A percentile compares a stretch with the other conserved stretches of the same genome.
These are phyloP conservation scores for Apophysomyces trapeziformis DNA, from an alignment of 371 early-diverging fungal species.

Conservation along the genomic window DNA sequence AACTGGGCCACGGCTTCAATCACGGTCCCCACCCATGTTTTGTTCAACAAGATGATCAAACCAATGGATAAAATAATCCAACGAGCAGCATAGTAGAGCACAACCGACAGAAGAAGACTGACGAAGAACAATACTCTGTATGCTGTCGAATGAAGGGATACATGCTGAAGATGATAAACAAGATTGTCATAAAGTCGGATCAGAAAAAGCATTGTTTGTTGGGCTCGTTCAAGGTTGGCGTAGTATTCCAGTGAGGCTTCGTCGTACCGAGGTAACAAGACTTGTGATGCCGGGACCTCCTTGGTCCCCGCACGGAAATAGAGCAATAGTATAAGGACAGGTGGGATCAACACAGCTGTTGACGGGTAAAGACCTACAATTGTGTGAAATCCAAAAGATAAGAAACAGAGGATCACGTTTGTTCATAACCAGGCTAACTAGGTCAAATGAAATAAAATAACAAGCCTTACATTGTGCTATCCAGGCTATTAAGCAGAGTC, in stretches of 20 bases:
- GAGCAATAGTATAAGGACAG: conserved; percentile 22
- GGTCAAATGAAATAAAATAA: no score
- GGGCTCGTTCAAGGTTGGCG: conserved; percentile 39
- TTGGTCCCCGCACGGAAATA: conserved; percentile 28
- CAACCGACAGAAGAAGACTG: conserved; percentile 1
- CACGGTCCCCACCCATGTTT: conserved; percentile 24
- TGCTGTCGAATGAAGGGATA: conserved; percentile 20
- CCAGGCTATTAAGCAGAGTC: conserved; percentile 9
- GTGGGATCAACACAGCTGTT: conserved; percentile 28
- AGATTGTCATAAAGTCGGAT: conserved; percentile 47
- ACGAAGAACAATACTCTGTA: conserved; percentile 23
- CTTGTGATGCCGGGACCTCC: conserved; percentile 27
- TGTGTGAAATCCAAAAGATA: neutral
- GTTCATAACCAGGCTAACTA: no score
- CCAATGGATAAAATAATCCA: conserved; percentile 23
- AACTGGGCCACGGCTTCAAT: conserved; percentile 12
- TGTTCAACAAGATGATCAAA: conserved; percentile 22
- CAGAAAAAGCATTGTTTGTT: conserved; percentile 36
- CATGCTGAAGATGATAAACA: conserved; percentile 38
- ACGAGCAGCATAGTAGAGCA: conserved; percentile 15
- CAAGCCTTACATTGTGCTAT: conserved; percentile 16
- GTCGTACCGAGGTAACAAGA: conserved; percentile 40
- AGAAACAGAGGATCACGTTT: neutral
- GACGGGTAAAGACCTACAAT: conserved; percentile 33
- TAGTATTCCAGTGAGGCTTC: conserved; percentile 43